phyloP scores from a whole-genome alignment of 306 rosid species.

The Cicer chorassanicum region DNA sequence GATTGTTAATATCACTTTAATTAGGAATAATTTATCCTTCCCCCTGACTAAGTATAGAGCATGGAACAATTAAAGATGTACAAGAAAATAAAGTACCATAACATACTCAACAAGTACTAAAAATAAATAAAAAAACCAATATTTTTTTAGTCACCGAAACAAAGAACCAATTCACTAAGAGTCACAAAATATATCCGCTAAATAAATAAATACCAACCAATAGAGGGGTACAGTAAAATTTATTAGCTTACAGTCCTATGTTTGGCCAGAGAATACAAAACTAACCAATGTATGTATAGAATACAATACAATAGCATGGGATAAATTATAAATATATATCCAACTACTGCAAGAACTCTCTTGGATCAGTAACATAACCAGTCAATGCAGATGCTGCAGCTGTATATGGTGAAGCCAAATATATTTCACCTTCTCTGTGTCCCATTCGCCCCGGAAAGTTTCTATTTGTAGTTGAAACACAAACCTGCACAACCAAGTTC shows the following conservation, averaged over 20 bases:
- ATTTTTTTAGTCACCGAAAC: background rate
- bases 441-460: conserved; percentile 99
- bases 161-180: conserved; percentile 18
- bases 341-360: conserved; percentile 89
- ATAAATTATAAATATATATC: background rate
- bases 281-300: background rate
- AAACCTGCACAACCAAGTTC: conserved; percentile 65
- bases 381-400: conserved; percentile 99
- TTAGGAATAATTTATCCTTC: too few relatives aligned
- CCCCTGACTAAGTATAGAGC: too few relatives aligned
- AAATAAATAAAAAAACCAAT: background rate
- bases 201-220: conserved; percentile 2
- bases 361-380: conserved; percentile 89
- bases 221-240: background rate
- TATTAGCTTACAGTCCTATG: conserved; percentile 11
- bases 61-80: background rate
- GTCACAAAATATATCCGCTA: background rate
- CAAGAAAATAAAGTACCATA: background rate
- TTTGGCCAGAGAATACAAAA: conserved; percentile 41
- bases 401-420: conserved; percentile 91
- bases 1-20: too few relatives aligned
- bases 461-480: conserved; percentile 74
- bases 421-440: conserved; percentile 90
- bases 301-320: background rate
- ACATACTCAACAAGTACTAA: background rate